Conservation (phyloP, 139 green algal genomes). For the Nannochloris sp. region DNA sequence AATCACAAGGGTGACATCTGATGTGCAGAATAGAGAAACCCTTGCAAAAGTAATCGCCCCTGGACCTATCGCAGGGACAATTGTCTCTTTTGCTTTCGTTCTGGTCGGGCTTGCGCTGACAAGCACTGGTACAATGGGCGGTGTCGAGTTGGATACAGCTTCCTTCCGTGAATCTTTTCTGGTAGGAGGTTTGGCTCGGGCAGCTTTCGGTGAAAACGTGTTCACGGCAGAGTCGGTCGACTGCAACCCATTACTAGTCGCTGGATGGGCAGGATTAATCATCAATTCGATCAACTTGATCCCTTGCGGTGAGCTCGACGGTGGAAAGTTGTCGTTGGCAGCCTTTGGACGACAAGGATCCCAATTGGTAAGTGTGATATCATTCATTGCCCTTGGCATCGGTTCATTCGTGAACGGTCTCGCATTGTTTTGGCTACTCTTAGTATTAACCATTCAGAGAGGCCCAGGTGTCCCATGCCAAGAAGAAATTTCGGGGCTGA, state of each 20-base stretch:
- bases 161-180: conserved; percentile 52
- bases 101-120: conserved; percentile 47
- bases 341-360: conserved; percentile 27
- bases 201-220: conserved; percentile 26
- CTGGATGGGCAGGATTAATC: conserved; percentile 64
- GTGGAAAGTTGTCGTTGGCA: conserved; percentile 48
- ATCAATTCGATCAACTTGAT: conserved; percentile 56
- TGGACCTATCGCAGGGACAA: conserved; percentile 41
- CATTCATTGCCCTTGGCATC: conserved; percentile 47
- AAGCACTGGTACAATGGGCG: conserved; percentile 21
- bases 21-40: conserved; percentile 30
- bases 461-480: conserved; percentile 51
- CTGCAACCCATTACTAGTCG: conserved; percentile 52
- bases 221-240: conserved; percentile 19
- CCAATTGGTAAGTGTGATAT: conserved; percentile 37
- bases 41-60: conserved; percentile 37
- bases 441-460: conserved; percentile 65
- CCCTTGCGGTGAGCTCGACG: conserved; percentile 64
- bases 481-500: conserved; percentile 28
- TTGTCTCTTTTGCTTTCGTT: conserved; percentile 31
- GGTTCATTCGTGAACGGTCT: conserved; percentile 45
- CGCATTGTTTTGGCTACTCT: conserved; percentile 67
- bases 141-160: conserved; percentile 45
- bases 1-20: conserved; percentile 62
- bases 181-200: conserved; percentile 26